phyloP scores from a whole-genome alignment of 2,329 filamentous ascomycete species.

The Neonectria hederae region DNA sequence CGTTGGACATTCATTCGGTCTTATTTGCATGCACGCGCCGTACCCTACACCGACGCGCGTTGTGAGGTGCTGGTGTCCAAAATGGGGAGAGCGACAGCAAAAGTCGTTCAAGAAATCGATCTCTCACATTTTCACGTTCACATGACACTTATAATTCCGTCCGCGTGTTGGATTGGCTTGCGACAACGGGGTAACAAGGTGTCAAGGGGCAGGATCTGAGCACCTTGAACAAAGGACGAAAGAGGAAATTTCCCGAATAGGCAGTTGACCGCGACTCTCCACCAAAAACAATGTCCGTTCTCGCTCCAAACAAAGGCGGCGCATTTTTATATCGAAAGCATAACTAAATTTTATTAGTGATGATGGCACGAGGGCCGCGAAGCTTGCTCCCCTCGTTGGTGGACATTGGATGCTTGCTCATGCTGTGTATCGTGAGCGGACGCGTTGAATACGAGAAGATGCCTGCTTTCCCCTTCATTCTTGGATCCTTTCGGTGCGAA shows the following conservation, averaged over 20 bases:
- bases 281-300: neutral
- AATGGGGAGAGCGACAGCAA: neutral
- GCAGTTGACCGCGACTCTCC: neutral
- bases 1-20: neutral
- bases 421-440: neutral
- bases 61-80: neutral
- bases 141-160: neutral
- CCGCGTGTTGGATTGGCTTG: neutral
- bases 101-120: neutral
- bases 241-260: slow-evolving; percentile 4
- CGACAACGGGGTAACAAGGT: neutral
- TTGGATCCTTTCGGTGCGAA: neutral
- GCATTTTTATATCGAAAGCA: neutral
- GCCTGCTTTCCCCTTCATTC: neutral
- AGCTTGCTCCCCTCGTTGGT: neutral
- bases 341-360: neutral
- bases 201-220: neutral
- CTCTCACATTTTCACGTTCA: neutral
- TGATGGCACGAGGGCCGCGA: no score
- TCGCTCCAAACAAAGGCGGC: neutral
- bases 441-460: neutral
- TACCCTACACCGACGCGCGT: neutral
- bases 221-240: neutral
- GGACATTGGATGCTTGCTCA: neutral
- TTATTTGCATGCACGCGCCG: neutral